Percentiles rank a stretch among this genome's conserved stretches.
phyloP scores from a whole-genome alignment of 768 basidiomycete species.

The Stropharia rugosoannulata region DNA sequence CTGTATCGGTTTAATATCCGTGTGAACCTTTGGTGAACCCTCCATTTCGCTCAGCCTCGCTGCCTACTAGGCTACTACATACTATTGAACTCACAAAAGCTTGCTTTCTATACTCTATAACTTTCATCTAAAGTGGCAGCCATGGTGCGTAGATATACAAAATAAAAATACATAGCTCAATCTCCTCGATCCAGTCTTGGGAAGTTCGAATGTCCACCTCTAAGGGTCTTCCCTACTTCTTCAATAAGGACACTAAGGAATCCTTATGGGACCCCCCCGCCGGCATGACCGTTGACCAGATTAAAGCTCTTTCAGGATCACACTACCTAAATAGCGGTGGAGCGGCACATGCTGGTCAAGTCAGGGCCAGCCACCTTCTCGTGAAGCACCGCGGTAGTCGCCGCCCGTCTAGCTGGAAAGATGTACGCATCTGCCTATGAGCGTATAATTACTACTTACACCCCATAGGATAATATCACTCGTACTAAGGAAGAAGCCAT shows the following conservation, averaged over 20 bases:
- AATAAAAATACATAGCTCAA: too few species aligned
- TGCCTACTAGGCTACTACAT: too few species aligned
- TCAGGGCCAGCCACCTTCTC: constrained; percentile 93
- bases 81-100: too few species aligned
- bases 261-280: constrained; percentile 82
- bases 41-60: too few species aligned
- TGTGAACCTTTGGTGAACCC: too few species aligned
- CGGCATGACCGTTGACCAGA: constrained; percentile 59
- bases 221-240: constrained; percentile 83
- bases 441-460: background rate
- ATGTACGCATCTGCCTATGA: constrained; percentile 43
- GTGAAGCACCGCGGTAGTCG: constrained; percentile 87
- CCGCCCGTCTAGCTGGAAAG: constrained; percentile 82
- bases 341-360: constrained; percentile 44
- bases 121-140: too few species aligned
- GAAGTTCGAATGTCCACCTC: constrained; percentile 87
- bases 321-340: constrained; percentile 34
- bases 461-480: constrained; percentile 69
- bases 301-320: constrained; percentile 67
- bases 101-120: too few species aligned
- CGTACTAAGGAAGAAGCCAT: constrained; percentile 90
- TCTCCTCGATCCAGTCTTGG: constrained; percentile 45
- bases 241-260: constrained; percentile 63
- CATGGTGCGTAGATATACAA: too few species aligned
- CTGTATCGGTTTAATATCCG: too few species aligned